A percentile compares a stretch with the other conserved stretches of the same genome.
Conservation (phyloP, 179 eudicot species). For the Silene vulgaris region DNA sequence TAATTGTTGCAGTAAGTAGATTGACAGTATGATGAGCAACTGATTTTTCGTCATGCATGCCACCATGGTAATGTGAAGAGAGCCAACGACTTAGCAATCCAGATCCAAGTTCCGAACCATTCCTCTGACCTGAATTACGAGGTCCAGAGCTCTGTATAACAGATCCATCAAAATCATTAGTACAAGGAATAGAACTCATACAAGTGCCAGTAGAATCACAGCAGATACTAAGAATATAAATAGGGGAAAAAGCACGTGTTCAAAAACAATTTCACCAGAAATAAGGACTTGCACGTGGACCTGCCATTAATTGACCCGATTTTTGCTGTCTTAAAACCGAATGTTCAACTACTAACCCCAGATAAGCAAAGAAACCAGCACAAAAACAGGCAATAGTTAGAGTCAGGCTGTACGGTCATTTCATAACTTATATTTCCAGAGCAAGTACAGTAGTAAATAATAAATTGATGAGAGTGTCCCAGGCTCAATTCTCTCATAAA, state of each 20-base stretch:
- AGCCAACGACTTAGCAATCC: constrained; percentile 98
- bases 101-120: constrained; percentile 95
- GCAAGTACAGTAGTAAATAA: too few relatives aligned
- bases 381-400: background rate
- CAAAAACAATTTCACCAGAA: background rate
- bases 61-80: constrained; percentile 95
- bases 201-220: background rate
- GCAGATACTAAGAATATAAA: background rate
- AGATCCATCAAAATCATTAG: constrained; percentile 20
- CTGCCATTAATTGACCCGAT: background rate
- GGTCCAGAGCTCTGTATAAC: constrained; percentile 61
- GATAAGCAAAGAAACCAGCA: background rate
- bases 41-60: constrained; percentile 90
- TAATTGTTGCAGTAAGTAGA: constrained; percentile 90
- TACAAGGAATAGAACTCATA: background rate
- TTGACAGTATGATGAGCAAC: constrained; percentile 96
- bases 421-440: too few relatives aligned
- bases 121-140: constrained; percentile 85
- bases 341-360: background rate
- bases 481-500: background rate
- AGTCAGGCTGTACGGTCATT: too few relatives aligned
- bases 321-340: background rate
- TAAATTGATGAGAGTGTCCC: background rate
- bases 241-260: background rate
- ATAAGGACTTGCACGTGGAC: background rate